Conservation (phyloP, 176 grass and related monocot genomes). For the Oryza punctata region DNA sequence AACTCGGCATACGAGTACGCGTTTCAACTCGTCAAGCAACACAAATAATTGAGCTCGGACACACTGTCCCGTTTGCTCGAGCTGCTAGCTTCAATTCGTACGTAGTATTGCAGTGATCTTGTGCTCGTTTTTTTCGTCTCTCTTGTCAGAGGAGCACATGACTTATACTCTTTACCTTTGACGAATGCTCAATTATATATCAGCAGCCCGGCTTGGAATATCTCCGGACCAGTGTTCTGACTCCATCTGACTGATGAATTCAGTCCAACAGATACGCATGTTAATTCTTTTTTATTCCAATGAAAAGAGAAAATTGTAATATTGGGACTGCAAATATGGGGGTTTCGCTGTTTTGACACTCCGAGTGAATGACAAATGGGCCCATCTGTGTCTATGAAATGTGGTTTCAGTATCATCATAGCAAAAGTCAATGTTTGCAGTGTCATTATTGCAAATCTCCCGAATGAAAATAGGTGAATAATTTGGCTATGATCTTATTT, state of each 20-base stretch:
- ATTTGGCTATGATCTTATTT: too few species aligned
- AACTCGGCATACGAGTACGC: neutral
- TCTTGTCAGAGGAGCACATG: conserved; percentile 27
- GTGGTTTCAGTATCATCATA: too few species aligned
- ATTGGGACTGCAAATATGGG: too few species aligned
- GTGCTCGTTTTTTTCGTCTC: neutral
- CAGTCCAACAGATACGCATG: neutral
- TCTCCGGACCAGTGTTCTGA: neutral
- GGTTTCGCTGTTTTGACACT: too few species aligned
- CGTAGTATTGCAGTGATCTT: neutral
- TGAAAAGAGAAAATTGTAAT: too few species aligned
- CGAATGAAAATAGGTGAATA: too few species aligned
- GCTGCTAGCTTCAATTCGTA: neutral
- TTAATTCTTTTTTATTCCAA: neutral
- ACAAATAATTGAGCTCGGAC: neutral
- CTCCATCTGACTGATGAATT: conserved; percentile 3
- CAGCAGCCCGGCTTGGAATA: neutral
- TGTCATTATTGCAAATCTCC: too few species aligned
- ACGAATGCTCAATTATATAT: conserved; percentile 1
- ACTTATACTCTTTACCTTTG: conserved; percentile 1
- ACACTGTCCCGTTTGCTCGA: neutral
- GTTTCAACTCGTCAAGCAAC: conserved; percentile 16
- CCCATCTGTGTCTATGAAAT: too few species aligned
- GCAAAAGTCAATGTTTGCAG: too few species aligned
- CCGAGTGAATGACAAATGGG: too few species aligned